These are phyloP conservation scores for Ustilago esculenta DNA, from an alignment of 1,284 basidiomycete species.

Conservation along the genomic window DNA sequence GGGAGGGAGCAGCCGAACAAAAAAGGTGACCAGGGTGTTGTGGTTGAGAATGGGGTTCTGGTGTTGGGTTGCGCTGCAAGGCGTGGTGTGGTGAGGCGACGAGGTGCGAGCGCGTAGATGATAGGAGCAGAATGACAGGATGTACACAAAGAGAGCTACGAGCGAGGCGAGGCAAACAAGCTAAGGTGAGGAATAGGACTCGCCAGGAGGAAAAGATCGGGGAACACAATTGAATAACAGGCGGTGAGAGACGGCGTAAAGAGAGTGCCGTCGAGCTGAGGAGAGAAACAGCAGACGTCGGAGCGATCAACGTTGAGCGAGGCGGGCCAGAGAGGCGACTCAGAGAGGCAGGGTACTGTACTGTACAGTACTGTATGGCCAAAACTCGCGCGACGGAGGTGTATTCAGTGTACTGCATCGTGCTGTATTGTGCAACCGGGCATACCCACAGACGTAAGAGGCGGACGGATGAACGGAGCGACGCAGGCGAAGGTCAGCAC, in stretches of 20 bases:
- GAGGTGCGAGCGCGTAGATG: conserved; percentile 7
- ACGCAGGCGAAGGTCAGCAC: too few relatives aligned
- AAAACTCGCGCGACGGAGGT: too few relatives aligned
- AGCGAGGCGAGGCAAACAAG: conserved; percentile 1
- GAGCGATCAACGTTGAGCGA: too few relatives aligned
- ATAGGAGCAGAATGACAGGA: conserved; percentile 8
- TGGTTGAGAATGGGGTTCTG: too few relatives aligned
- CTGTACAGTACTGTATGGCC: too few relatives aligned
- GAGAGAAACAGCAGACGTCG: background rate
- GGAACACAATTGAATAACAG: background rate
- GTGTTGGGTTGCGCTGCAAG: too few relatives aligned
- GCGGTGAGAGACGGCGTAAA: conserved; percentile 3
- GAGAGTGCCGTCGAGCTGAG: too few relatives aligned
- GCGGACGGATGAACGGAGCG: background rate
- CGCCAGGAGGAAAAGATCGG: conserved; percentile 10
- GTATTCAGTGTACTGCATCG: too few relatives aligned
- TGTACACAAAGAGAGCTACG: conserved; percentile 8
- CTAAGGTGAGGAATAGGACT: background rate
- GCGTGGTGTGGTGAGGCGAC: background rate
- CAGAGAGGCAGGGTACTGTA: too few relatives aligned
- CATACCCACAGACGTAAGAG: background rate
- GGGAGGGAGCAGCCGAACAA: background rate
- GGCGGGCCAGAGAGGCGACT: background rate
- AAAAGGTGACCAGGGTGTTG: background rate
- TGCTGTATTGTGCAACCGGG: conserved; percentile 2